Percentiles rank a stretch among this genome's conserved stretches.
Conservation (phyloP, 1,284 basidiomycete genomes). For the Leccinum subfulvum region DNA sequence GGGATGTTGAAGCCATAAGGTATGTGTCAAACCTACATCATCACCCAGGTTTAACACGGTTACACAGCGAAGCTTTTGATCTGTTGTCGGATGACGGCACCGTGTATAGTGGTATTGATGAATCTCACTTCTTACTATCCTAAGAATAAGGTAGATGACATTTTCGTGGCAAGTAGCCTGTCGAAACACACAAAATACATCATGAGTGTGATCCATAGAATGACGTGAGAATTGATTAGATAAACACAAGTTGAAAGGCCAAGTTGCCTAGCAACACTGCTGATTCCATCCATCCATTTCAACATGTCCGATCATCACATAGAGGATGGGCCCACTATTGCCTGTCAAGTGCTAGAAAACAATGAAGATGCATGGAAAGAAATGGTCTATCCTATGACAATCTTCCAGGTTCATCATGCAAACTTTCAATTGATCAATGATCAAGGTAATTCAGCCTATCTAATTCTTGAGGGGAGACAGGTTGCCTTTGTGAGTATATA, state of each 20-base stretch:
- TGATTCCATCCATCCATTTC: not conserved
- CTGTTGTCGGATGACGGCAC: constrained; percentile 66
- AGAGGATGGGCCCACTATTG: constrained; percentile 2
- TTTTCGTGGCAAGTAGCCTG: not conserved
- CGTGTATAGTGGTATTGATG: constrained; percentile 69
- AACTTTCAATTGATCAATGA: constrained; percentile 1
- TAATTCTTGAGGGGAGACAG: constrained; percentile 14
- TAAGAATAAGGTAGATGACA: not conserved
- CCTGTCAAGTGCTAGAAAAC: not conserved
- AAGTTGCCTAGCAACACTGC: not conserved
- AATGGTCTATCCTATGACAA: constrained; percentile 24
- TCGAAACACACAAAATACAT: not conserved
- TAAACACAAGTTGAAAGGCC: constrained; percentile 6
- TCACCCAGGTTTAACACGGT: not conserved
- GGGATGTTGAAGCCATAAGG: constrained; percentile 49
- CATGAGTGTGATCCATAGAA: not conserved
- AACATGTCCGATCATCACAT: constrained; percentile 16
- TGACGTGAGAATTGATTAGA: constrained; percentile 9
- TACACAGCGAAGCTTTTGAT: constrained; percentile 61
- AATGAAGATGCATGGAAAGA: constrained; percentile 5
- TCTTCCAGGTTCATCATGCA: constrained; percentile 26
- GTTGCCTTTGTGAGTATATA: constrained; percentile 19
- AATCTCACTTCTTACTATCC: constrained; percentile 50
- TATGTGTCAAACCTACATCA: constrained; percentile 29
- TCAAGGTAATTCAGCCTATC: not conserved